Conservation (phyloP, 202 grass and related monocot genomes). For the Hordeum pubiflorum region DNA sequence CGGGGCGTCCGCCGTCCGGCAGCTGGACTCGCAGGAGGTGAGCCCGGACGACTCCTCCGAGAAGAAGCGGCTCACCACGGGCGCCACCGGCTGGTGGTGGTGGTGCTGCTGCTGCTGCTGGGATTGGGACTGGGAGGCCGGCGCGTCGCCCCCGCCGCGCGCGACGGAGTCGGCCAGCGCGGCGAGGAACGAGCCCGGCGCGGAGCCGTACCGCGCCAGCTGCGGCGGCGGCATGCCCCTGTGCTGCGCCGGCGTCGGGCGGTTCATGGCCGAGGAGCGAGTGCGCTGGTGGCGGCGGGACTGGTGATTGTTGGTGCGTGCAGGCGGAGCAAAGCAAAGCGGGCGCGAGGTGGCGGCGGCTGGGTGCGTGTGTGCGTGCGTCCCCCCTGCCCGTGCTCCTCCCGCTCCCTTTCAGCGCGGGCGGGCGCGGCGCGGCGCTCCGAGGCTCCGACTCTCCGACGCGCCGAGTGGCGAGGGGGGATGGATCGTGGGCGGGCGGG, state of each 20-base stretch:
- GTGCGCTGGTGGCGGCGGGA: no score
- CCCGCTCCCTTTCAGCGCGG: not conserved
- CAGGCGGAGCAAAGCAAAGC: no score
- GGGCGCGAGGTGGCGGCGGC: not conserved
- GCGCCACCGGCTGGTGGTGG: not conserved
- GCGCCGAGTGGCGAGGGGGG: not conserved
- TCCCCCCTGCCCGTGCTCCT: not conserved
- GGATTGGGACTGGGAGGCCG: not conserved
- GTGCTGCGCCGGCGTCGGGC: conserved; percentile 15
- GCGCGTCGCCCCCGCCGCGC: not conserved
- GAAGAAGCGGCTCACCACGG: conserved; percentile 48
- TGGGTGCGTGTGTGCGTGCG: not conserved
- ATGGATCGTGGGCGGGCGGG: not conserved
- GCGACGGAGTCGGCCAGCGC: conserved; percentile 52
- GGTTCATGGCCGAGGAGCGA: conserved; percentile 39
- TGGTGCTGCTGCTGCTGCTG: not conserved
- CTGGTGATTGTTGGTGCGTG: no score
- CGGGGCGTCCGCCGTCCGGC: conserved; percentile 27
- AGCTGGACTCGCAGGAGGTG: conserved; percentile 72
- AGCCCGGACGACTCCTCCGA: conserved; percentile 50
- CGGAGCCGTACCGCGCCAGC: conserved; percentile 58
- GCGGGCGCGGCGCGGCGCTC: not conserved
- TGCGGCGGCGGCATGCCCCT: not conserved
- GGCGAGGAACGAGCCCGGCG: conserved; percentile 57
- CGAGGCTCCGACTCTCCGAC: no score